Percentiles rank a stretch among this genome's conserved stretches.
These are phyloP conservation scores for Acacia crassicarpa DNA, from an alignment of 306 rosid species.

Conservation along the genomic window DNA sequence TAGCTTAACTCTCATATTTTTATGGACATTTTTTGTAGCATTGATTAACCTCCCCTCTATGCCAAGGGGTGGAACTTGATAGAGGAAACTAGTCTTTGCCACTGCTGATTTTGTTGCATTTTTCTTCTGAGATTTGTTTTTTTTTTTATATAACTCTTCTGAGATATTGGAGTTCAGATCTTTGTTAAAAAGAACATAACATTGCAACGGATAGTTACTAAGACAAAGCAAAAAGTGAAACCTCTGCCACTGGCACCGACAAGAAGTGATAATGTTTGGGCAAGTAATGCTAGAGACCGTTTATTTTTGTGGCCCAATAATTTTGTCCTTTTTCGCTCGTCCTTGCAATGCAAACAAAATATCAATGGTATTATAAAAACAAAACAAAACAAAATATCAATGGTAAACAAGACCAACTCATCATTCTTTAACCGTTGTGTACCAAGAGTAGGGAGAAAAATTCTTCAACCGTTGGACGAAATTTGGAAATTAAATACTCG, in stretches of 20 bases:
- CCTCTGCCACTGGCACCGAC: not conserved
- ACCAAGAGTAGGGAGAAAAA: not conserved
- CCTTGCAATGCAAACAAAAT: not conserved
- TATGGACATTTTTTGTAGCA: too few relatives aligned
- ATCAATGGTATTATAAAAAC: not conserved
- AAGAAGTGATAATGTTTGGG: not conserved
- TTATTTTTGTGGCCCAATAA: not conserved
- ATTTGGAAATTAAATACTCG: not conserved
- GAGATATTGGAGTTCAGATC: too few relatives aligned
- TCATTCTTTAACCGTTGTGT: not conserved
- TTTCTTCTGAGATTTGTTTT: too few relatives aligned
- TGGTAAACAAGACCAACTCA: not conserved
- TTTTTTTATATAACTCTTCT: too few relatives aligned
- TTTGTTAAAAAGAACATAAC: too few relatives aligned
- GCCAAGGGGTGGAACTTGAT: too few relatives aligned
- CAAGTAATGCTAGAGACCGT: not conserved
- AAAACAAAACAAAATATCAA: not conserved
- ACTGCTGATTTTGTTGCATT: too few relatives aligned
- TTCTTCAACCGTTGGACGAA: not conserved
- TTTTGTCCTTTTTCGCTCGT: conserved; percentile 3
- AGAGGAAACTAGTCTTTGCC: too few relatives aligned
- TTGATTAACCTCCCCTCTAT: too few relatives aligned
- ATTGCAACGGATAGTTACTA: not conserved
- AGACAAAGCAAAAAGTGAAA: not conserved
- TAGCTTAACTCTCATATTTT: too few relatives aligned